Conservation (phyloP, 495 filamentous ascomycete genomes). For the Daldinia vernicosa region DNA sequence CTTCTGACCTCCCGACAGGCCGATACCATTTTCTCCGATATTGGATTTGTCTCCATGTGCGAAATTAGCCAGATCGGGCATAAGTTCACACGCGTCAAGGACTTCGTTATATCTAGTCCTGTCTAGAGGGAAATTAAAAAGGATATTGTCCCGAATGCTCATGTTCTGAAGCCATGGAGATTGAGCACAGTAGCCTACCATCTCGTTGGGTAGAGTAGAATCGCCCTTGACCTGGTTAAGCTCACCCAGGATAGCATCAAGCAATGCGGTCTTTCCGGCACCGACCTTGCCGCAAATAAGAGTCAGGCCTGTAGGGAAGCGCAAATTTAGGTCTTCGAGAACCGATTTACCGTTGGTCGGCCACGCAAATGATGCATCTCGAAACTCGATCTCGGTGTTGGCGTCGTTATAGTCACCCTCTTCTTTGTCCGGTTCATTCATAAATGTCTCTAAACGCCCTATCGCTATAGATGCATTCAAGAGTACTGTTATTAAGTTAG, state of each 20-base stretch:
- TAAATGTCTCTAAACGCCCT: constrained; percentile 81
- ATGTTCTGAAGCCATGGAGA: constrained; percentile 92
- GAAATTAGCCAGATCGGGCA: constrained; percentile 85
- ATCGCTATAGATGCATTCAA: constrained; percentile 80
- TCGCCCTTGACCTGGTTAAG: constrained; percentile 71
- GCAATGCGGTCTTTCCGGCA: constrained; percentile 79
- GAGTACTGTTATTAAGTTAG: constrained; percentile 72
- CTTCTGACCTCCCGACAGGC: constrained; percentile 94
- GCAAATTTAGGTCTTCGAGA: constrained; percentile 67
- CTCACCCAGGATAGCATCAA: constrained; percentile 82
- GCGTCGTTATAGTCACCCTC: constrained; percentile 37
- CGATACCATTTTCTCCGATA: constrained; percentile 96
- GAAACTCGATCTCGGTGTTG: constrained; percentile 58
- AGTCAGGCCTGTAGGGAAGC: constrained; percentile 71
- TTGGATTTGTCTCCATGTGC: constrained; percentile 94
- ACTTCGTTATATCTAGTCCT: constrained; percentile 86
- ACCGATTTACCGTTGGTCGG: constrained; percentile 70
- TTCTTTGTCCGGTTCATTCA: constrained; percentile 80
- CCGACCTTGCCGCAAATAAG: constrained; percentile 74
- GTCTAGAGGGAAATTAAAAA: constrained; percentile 79
- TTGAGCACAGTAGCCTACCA: constrained; percentile 83
- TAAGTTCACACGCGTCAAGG: constrained; percentile 89
- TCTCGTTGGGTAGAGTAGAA: constrained; percentile 67
- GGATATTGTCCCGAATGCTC: constrained; percentile 86
- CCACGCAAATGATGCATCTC: constrained; percentile 78